phyloP scores from a whole-genome alignment of 345 rosid genomes.

The Sonneratia alba region DNA sequence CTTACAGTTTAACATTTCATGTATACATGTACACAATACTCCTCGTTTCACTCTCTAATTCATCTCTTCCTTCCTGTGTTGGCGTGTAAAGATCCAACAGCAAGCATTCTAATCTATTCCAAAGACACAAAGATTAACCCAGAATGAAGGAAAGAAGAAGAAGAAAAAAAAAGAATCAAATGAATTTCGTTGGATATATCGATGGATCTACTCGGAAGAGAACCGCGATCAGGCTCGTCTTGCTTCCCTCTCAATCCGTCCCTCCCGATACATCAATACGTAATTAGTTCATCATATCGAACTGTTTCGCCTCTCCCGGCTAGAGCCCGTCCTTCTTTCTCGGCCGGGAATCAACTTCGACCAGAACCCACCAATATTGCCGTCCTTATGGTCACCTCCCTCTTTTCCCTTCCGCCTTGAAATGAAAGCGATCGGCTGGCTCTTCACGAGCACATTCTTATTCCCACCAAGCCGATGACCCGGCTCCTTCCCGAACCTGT shows the following conservation, averaged over 20 bases:
- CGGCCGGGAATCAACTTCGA: conserved; percentile 25
- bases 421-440: conserved; percentile 34
- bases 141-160: background rate
- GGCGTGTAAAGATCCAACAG: background rate
- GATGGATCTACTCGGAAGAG: background rate
- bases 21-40: background rate
- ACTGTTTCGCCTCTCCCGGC: conserved; percentile 16
- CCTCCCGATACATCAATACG: background rate
- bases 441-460: conserved; percentile 28
- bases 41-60: background rate
- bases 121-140: too few relatives aligned
- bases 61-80: background rate
- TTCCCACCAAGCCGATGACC: conserved; percentile 20
- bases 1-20: background rate
- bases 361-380: conserved; percentile 22
- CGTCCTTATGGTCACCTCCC: conserved; percentile 5
- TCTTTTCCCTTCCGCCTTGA: conserved; percentile 9
- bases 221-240: background rate
- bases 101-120: background rate
- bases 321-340: conserved; percentile 10
- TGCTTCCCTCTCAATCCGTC: background rate
- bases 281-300: conserved; percentile 9
- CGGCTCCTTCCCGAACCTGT: background rate
- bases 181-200: background rate
- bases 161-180: background rate